These are phyloP conservation scores for Magnolia sinica DNA, from an alignment of 164 flowering plant genomes.

Conservation along the genomic window DNA sequence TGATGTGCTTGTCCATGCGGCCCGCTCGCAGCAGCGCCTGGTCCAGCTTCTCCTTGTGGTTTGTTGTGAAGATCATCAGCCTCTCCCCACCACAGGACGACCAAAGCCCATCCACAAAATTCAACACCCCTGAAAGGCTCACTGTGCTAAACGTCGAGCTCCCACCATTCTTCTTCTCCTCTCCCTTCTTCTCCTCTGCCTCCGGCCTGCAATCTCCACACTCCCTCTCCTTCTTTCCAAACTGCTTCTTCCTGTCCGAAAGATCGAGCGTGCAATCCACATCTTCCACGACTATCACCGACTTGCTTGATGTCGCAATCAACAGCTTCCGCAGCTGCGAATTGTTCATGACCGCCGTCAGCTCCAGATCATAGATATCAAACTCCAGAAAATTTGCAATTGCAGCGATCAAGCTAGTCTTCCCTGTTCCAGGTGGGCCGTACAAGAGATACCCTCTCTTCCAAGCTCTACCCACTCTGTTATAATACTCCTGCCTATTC, in stretches of 20 bases:
- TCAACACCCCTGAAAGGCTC: slow-evolving; percentile 16
- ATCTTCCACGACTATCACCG: slow-evolving; percentile 32
- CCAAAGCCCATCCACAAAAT: slow-evolving; percentile 38
- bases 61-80: slow-evolving; percentile 32
- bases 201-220: neutral
- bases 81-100: slow-evolving; percentile 34
- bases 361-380: slow-evolving; percentile 19
- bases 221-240: neutral
- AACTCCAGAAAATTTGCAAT: neutral
- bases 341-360: slow-evolving; percentile 27
- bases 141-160: neutral
- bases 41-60: slow-evolving; percentile 35
- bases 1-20: slow-evolving; percentile 33
- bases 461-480: neutral
- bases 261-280: slow-evolving; percentile 31
- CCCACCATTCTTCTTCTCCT: neutral
- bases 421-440: neutral
- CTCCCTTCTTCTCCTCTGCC: neutral
- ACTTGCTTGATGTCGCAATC: slow-evolving; percentile 27
- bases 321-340: slow-evolving; percentile 27
- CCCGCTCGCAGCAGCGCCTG: slow-evolving; percentile 27
- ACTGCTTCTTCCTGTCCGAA: slow-evolving; percentile 14
- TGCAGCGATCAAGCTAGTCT: neutral
- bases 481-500: neutral
- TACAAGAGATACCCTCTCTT: neutral